These are phyloP conservation scores for Boletus fagicola DNA, from an alignment of 768 basidiomycete species.

Conservation along the genomic window DNA sequence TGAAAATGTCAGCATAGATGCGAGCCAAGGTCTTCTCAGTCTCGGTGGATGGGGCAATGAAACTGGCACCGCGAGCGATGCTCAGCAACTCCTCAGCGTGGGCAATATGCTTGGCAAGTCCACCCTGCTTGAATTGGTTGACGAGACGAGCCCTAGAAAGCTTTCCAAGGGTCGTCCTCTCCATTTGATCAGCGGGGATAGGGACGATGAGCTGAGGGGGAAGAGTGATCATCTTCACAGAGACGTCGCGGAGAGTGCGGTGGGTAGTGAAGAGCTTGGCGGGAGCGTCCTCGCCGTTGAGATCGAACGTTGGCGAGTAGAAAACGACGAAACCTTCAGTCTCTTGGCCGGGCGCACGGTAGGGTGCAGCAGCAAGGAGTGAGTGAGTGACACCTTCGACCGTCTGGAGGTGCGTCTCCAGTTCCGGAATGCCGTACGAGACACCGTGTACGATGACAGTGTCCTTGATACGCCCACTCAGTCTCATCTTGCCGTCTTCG, in stretches of 20 bases:
- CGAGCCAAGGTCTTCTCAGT: slow-evolving; percentile 32
- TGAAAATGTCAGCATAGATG: slow-evolving; percentile 34
- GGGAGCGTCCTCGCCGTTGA: slow-evolving; percentile 25
- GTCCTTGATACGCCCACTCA: slow-evolving; percentile 2
- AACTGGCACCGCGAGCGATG: slow-evolving; percentile 23
- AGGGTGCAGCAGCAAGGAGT: slow-evolving; percentile 35
- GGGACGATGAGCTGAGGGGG: background rate
- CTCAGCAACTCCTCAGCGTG: slow-evolving; percentile 28
- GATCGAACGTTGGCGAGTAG: slow-evolving; percentile 30
- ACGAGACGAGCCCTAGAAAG: slow-evolving; percentile 39
- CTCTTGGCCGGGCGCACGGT: slow-evolving; percentile 36
- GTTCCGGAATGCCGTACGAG: slow-evolving; percentile 14
- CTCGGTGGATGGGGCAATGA: slow-evolving; percentile 20
- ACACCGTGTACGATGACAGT: slow-evolving; percentile 1
- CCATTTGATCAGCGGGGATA: slow-evolving; percentile 32
- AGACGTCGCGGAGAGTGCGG: slow-evolving; percentile 30
- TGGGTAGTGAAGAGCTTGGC: slow-evolving; percentile 27
- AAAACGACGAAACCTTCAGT: slow-evolving; percentile 43
- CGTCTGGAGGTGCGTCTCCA: slow-evolving; percentile 38
- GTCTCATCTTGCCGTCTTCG: slow-evolving; percentile 31
- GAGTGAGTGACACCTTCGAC: slow-evolving; percentile 35
- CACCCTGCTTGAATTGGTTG: slow-evolving; percentile 37
- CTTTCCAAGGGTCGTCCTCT: slow-evolving; percentile 46
- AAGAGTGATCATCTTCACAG: slow-evolving; percentile 28
- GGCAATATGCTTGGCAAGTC: slow-evolving; percentile 29